Conservation (phyloP, 1,139 yeast genomes). For the Saccharomyces hybrid region DNA sequence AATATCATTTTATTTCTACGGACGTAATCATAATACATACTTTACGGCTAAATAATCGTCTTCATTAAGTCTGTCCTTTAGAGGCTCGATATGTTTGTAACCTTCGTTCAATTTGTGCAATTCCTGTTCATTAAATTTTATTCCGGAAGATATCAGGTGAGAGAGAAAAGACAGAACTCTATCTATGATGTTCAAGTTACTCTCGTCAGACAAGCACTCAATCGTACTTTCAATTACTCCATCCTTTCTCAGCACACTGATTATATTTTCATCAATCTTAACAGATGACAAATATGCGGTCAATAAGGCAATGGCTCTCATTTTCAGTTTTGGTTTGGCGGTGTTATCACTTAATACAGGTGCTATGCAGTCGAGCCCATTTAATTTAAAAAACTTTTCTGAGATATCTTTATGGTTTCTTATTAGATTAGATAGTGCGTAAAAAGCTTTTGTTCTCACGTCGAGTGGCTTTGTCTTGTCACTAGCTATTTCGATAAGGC, state of each 20-base stretch:
- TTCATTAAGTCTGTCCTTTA: slow-evolving; percentile 42
- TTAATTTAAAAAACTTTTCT: slow-evolving; percentile 42
- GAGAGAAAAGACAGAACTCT: slow-evolving; percentile 49
- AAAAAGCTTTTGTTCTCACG: slow-evolving; percentile 56
- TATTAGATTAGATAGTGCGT: slow-evolving; percentile 68
- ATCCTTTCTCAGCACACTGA: slow-evolving; percentile 37
- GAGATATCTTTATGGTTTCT: slow-evolving; percentile 61
- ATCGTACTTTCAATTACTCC: slow-evolving; percentile 37
- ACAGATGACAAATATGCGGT: slow-evolving; percentile 52
- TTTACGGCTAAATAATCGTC: slow-evolving; percentile 47
- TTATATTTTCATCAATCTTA: slow-evolving; percentile 31
- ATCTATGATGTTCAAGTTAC: slow-evolving; percentile 50
- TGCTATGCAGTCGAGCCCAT: slow-evolving; percentile 56
- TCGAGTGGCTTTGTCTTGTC: slow-evolving; percentile 29
- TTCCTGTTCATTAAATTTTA: slow-evolving; percentile 44
- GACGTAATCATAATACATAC: slow-evolving; percentile 33
- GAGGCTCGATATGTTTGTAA: slow-evolving; percentile 37
- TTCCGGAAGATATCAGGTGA: slow-evolving; percentile 41
- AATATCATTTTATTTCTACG: not conserved
- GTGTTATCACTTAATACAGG: slow-evolving; percentile 22
- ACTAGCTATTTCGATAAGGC: slow-evolving; percentile 38
- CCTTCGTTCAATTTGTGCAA: slow-evolving; percentile 35
- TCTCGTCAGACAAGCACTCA: slow-evolving; percentile 34
- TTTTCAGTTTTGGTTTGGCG: slow-evolving; percentile 35
- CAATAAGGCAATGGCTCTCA: slow-evolving; percentile 50